Base-by-base conservation (phyloP, 352 stramenopile species). In the Phytophthora melonis region DNA sequence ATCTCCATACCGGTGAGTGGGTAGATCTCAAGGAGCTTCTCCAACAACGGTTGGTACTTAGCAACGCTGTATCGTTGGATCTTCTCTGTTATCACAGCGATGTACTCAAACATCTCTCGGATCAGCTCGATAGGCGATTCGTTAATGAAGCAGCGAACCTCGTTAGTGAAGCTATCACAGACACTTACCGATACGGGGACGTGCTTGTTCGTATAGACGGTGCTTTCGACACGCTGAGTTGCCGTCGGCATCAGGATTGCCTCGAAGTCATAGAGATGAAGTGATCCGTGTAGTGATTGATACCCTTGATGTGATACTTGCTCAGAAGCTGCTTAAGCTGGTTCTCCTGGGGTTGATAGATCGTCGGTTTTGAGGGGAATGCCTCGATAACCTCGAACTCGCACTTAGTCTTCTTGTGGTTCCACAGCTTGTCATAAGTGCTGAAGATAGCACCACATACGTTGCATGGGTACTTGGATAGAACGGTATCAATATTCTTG, bases 381-480 rank as follows among this genome's bases (percentile, higher is more conserved):
- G 3, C 14, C 32, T 65, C 58, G 30, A 65, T 43, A 47, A 57
- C 56, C 3, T 52, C 23, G 3, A 27, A 36, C 36, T 64, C 58
- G n/a, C 58, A 64, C 18, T 64, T n/a, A 32, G 45, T 57, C 18
- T 75, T 77, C 1, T 66, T 50, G 14, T 52, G 66, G 21, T 72
- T 57, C 2, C 47, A 39, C 8, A 74, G 63, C 25, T 68, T 66
- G 13, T 60, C 39, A 59, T 34, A 34, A 9, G 30, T 34, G 27
- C 23, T 18, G 7, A 41, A 25, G 41, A 63, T 9, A 43, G 5
- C 57, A 63, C 55, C 11, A 45, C 57, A 63, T 41, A 63, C 39
- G 39, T 63, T 8, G 21, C 57, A 55, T n/a, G 36, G 34, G 11
- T 63, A 63, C 7, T 63, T 63, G 1, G 1, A 43, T 11, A 52